phyloP scores from a whole-genome alignment of 306 rosid species.

The Elaeagnus macrophylla region DNA sequence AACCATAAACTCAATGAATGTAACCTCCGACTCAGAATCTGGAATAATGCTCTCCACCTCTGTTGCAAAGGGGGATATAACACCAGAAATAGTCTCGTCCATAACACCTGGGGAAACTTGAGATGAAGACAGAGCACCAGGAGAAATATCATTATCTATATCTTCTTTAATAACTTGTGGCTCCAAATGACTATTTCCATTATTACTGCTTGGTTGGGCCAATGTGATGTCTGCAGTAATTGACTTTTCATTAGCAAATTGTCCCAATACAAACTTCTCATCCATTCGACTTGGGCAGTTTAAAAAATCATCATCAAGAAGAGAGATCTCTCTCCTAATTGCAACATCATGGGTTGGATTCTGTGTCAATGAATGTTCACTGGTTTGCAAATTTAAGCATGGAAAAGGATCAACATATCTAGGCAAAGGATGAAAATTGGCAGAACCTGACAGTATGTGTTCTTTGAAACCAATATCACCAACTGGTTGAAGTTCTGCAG shows the following conservation, averaged over 20 bases:
- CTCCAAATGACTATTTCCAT: slow-evolving; percentile 21
- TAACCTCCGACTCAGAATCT: slow-evolving; percentile 52
- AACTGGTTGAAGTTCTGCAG: slow-evolving; percentile 26
- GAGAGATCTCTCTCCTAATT: slow-evolving; percentile 28
- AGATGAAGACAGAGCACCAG: slow-evolving; percentile 18
- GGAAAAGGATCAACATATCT: slow-evolving; percentile 21
- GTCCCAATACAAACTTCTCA: slow-evolving; percentile 28
- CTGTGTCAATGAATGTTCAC: slow-evolving; percentile 19
- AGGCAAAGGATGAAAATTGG: slow-evolving; percentile 25
- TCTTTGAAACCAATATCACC: slow-evolving; percentile 26
- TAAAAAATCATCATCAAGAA: slow-evolving; percentile 36
- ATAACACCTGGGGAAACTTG: slow-evolving; percentile 5
- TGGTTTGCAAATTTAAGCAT: slow-evolving; percentile 25
- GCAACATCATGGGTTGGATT: slow-evolving; percentile 24
- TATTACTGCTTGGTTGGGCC: background rate
- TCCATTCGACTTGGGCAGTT: slow-evolving; percentile 24
- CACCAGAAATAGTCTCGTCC: slow-evolving; percentile 28
- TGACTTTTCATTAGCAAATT: slow-evolving; percentile 19
- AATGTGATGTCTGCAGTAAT: slow-evolving; percentile 15
- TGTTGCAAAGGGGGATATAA: slow-evolving; percentile 35
- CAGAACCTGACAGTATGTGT: slow-evolving; percentile 21
- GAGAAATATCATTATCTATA: slow-evolving; percentile 16
- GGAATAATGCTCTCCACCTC: slow-evolving; percentile 43
- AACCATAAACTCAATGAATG: slow-evolving; percentile 14
- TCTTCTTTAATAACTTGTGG: slow-evolving; percentile 19